These are phyloP conservation scores for Tetramitus jugosus DNA, from an alignment of 208 protist species.

Conservation along the genomic window DNA sequence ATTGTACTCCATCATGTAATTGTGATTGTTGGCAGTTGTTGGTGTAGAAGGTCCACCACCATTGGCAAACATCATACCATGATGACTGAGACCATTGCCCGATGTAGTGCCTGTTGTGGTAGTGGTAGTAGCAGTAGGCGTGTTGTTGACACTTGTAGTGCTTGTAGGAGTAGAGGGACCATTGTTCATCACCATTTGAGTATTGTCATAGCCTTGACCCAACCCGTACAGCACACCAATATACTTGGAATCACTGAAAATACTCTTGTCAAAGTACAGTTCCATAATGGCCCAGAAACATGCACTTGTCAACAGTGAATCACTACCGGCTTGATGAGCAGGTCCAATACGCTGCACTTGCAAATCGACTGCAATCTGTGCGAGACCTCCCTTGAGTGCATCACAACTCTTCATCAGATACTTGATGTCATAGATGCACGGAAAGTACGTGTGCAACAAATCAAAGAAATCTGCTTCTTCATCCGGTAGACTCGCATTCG, in stretches of 20 bases:
- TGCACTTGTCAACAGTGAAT: slow-evolving; percentile 91
- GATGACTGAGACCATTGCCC: no score
- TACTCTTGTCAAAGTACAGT: slow-evolving; percentile 69
- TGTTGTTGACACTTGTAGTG: no score
- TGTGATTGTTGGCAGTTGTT: no score
- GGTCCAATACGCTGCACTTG: slow-evolving; percentile 78
- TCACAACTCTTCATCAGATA: slow-evolving; percentile 89
- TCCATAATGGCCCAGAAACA: slow-evolving; percentile 92
- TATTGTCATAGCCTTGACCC: no score
- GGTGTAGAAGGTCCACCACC: no score
- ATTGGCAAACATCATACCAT: no score
- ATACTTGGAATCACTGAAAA: slow-evolving; percentile 56
- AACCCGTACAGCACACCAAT: slow-evolving; percentile 87
- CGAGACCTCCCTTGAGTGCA: slow-evolving; percentile 54
- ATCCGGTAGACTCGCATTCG: slow-evolving; percentile 81
- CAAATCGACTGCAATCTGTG: slow-evolving; percentile 88
- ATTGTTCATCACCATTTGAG: no score
- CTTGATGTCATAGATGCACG: slow-evolving; percentile 95
- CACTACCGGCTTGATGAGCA: slow-evolving; percentile 87
- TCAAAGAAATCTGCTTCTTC: slow-evolving; percentile 93
- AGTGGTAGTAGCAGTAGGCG: no score
- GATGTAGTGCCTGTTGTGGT: no score
- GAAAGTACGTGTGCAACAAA: slow-evolving; percentile 88
- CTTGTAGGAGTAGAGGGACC: no score
- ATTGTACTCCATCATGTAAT: no score